phyloP scores from a whole-genome alignment of 1,284 basidiomycete genomes.

The Ustilago hordei region DNA sequence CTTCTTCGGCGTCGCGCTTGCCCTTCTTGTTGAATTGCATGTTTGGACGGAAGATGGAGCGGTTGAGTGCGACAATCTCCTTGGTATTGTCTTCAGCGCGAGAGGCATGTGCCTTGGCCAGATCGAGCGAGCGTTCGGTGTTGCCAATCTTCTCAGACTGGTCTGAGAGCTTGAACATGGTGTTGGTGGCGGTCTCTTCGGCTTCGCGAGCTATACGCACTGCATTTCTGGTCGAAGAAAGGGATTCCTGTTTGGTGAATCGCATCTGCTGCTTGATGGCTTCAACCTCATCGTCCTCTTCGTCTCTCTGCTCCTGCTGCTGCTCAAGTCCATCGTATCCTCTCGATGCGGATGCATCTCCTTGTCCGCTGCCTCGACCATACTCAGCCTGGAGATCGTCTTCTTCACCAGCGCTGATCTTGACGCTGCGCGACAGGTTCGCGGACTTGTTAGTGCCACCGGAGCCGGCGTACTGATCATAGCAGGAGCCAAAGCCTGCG shows the following conservation, averaged over 20 bases:
- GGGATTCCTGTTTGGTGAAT: slow-evolving; percentile 91
- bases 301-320: slow-evolving; percentile 73
- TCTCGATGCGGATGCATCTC: slow-evolving; percentile 7
- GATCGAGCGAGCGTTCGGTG: slow-evolving; percentile 94
- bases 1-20: slow-evolving; percentile 89
- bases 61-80: slow-evolving; percentile 92
- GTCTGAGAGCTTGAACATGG: slow-evolving; percentile 86
- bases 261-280: slow-evolving; percentile 94
- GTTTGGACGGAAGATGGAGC: slow-evolving; percentile 84
- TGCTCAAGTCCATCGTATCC: slow-evolving; percentile 54
- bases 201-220: slow-evolving; percentile 91
- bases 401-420: slow-evolving; percentile 25
- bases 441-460: slow-evolving; percentile 24
- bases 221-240: slow-evolving; percentile 90
- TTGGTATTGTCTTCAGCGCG: slow-evolving; percentile 93
- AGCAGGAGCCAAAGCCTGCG: slow-evolving; percentile 50
- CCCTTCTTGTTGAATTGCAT: slow-evolving; percentile 73
- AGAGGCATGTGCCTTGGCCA: slow-evolving; percentile 87
- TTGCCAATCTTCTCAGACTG: slow-evolving; percentile 82
- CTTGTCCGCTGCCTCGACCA: slow-evolving; percentile 49
- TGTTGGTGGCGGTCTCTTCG: slow-evolving; percentile 92
- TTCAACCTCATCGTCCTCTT: slow-evolving; percentile 95
- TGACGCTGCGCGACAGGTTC: slow-evolving; percentile 32
- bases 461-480: slow-evolving; percentile 45
- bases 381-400: slow-evolving; percentile 66